Evolutionary conservation across 805 yeast species (phyloP).

Genomic region (Saccharomycopsis schoenii): DNA sequence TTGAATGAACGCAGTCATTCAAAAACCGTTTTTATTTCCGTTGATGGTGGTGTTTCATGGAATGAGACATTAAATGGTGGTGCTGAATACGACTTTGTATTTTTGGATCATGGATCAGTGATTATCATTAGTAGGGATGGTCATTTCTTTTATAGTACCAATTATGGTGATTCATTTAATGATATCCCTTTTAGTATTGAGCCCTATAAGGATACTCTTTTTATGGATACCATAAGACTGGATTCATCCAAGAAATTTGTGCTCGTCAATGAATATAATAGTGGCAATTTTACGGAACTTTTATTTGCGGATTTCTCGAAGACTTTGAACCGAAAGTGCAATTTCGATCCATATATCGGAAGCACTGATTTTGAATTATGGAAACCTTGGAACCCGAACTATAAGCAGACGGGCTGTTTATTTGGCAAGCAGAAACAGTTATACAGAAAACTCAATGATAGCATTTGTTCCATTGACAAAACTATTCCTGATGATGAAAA

Average conservation of each 20-base stretch:
- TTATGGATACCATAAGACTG: conserved; percentile 91
- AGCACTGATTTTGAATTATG: conserved; percentile 51
- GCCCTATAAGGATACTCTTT: conserved; percentile 52
- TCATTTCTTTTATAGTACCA: conserved; percentile 55
- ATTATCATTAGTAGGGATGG: conserved; percentile 57
- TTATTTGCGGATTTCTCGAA: conserved; percentile 49
- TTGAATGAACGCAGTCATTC: conserved; percentile 40
- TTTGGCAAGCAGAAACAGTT: conserved; percentile 62
- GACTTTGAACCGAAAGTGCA: conserved; percentile 26
- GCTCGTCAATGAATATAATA: conserved; percentile 40
- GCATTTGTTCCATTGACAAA: conserved; percentile 52
- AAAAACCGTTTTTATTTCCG: conserved; percentile 58
- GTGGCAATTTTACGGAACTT: conserved; percentile 29
- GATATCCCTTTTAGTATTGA: conserved; percentile 35
- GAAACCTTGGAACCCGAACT: conserved; percentile 45
- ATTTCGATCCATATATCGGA: conserved; percentile 13
- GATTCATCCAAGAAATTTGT: conserved; percentile 76
- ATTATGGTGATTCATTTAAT: conserved; percentile 67
- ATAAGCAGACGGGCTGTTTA: conserved; percentile 35
- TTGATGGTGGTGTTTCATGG: conserved; percentile 90
- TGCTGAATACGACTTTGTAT: conserved; percentile 74
- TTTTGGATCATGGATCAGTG: conserved; percentile 90
- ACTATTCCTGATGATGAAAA: conserved; percentile 1
- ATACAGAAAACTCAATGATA: conserved; percentile 45
- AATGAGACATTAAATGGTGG: conserved; percentile 58